Evolutionary conservation across 2,329 filamentous ascomycete species (phyloP).

Genomic region (Penicillium sp.): DNA sequence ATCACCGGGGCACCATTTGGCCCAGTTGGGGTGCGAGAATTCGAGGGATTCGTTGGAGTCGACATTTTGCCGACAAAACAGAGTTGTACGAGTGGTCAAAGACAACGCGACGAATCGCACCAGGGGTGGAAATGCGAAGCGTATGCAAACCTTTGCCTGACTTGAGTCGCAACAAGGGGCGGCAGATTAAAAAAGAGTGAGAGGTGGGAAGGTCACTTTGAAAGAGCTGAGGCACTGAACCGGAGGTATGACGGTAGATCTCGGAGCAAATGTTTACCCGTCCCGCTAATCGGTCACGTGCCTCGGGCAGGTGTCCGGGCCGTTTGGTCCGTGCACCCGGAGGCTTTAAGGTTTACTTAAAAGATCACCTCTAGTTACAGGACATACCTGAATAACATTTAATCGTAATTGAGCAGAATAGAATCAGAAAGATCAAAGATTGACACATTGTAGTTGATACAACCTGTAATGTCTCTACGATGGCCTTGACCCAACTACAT

Average conservation of each 20-base stretch:
- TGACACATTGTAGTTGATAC: background rate
- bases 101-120: background rate
- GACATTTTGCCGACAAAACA: constrained; percentile 26
- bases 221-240: background rate
- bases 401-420: too few species aligned
- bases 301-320: background rate
- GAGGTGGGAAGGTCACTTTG: background rate
- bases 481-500: background rate
- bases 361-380: background rate
- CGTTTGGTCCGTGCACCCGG: background rate
- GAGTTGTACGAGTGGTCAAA: background rate
- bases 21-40: constrained; percentile 48
- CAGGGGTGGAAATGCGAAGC: background rate
- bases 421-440: background rate
- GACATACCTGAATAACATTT: background rate
- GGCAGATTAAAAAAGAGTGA: background rate
- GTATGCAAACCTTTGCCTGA: background rate
- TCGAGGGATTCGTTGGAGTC: constrained; percentile 44
- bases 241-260: constrained; percentile 1
- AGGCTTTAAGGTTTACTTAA: background rate
- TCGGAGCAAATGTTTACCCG: constrained; percentile 2
- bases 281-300: background rate
- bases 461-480: background rate
- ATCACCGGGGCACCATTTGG: constrained; percentile 45
- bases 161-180: background rate